phyloP scores from a whole-genome alignment of 2,329 filamentous ascomycete genomes.

The Arthrobotrys pseudoclavata region DNA sequence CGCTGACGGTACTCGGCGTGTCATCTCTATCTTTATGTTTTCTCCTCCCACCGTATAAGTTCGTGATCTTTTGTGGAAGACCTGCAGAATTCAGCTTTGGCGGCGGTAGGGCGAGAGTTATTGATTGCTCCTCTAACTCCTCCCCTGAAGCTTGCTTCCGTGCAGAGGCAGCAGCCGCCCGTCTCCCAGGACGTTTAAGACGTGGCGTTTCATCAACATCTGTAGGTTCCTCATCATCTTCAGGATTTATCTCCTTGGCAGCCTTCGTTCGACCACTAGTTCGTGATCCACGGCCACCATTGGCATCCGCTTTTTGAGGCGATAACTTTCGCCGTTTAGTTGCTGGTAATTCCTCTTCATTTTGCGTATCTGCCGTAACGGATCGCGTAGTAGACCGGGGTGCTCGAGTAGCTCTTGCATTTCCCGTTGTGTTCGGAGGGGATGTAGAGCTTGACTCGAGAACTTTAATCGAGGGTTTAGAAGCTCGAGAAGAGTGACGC shows the following conservation, averaged over 20 bases:
- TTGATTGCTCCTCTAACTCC: slow-evolving; percentile 45
- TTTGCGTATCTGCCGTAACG: neutral
- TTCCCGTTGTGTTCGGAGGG: slow-evolving; percentile 29
- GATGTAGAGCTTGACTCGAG: slow-evolving; percentile 45
- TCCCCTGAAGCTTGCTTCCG: slow-evolving; percentile 1
- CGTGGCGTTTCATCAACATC: slow-evolving; percentile 40
- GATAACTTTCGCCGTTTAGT: slow-evolving; percentile 49
- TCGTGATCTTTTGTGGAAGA: slow-evolving; percentile 41
- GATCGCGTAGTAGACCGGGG: slow-evolving; percentile 22
- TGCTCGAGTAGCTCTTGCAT: slow-evolving; percentile 1
- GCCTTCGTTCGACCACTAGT: slow-evolving; percentile 10
- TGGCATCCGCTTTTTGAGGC: slow-evolving; percentile 3
- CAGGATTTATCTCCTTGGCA: neutral
- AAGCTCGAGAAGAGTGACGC: slow-evolving; percentile 48
- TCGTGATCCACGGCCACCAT: slow-evolving; percentile 5
- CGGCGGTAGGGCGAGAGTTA: neutral
- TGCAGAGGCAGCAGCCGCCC: neutral
- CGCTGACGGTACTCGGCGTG: slow-evolving; percentile 38
- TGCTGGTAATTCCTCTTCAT: slow-evolving; percentile 39
- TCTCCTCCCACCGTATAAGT: slow-evolving; percentile 50
- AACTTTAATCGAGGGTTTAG: slow-evolving; percentile 37
- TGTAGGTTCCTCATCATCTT: slow-evolving; percentile 25
- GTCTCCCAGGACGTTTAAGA: slow-evolving; percentile 1
- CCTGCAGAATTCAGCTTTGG: slow-evolving; percentile 3
- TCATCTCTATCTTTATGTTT: slow-evolving; percentile 54